Percentiles rank a stretch among this genome's conserved stretches.
Conservation (phyloP, 352 stramenopile species). For the Pythium phragmitis region DNA sequence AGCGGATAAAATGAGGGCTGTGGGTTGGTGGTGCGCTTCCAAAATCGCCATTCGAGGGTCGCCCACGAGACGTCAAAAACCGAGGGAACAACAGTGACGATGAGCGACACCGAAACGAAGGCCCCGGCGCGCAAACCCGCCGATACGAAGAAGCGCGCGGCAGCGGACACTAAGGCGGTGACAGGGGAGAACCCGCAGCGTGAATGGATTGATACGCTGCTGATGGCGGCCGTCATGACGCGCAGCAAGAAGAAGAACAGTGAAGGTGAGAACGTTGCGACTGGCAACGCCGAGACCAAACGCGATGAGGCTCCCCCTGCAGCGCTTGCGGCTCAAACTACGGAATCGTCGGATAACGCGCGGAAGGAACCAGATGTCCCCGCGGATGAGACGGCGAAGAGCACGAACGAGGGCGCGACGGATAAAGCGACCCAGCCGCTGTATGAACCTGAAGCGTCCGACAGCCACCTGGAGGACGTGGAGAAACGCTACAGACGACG, state of each 20-base stretch:
- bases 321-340: not conserved
- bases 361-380: not conserved
- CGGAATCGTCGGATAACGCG: not conserved
- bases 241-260: slow-evolving; percentile 49
- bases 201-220: slow-evolving; percentile 80
- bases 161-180: slow-evolving; percentile 6
- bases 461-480: slow-evolving; percentile 15
- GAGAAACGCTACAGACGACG: slow-evolving; percentile 65
- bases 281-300: slow-evolving; percentile 4
- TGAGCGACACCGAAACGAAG: slow-evolving; percentile 25
- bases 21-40: slow-evolving; percentile 22
- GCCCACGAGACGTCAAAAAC: slow-evolving; percentile 18
- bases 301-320: not conserved
- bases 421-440: not conserved
- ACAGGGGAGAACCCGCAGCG: slow-evolving; percentile 40
- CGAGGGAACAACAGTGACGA: slow-evolving; percentile 7
- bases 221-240: slow-evolving; percentile 72
- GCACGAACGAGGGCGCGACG: not conserved
- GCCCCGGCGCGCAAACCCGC: slow-evolving; percentile 9
- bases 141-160: slow-evolving; percentile 21
- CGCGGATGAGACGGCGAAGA: not conserved
- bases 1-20: slow-evolving; percentile 14
- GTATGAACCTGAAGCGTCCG: not conserved
- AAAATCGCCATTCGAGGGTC: slow-evolving; percentile 15
- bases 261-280: slow-evolving; percentile 5